Evolutionary conservation across 2,329 filamentous ascomycete genomes (phyloP).

Genomic region (Hymenotorrendiella dingleyae): DNA sequence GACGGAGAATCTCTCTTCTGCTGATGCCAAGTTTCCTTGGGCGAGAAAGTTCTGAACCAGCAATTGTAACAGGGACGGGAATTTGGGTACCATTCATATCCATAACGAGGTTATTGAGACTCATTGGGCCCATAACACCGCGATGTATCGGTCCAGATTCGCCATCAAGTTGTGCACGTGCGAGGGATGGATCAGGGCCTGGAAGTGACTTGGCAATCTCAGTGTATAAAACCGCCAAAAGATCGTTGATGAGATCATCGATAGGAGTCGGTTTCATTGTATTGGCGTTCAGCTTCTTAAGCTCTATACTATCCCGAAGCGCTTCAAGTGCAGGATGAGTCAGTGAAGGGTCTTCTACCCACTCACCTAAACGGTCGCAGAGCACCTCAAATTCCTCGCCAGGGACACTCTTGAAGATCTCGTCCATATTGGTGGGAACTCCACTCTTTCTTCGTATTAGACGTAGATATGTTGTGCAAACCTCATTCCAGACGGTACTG

Average conservation of each 20-base stretch:
- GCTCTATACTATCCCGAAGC: slow-evolving; percentile 59
- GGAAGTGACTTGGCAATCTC: slow-evolving; percentile 58
- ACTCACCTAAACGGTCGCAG: slow-evolving; percentile 53
- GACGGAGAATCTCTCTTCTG: slow-evolving; percentile 48
- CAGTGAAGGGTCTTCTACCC: slow-evolving; percentile 45
- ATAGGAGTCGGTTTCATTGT: slow-evolving; percentile 81
- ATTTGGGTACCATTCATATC: slow-evolving; percentile 27
- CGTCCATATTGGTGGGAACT: slow-evolving; percentile 56
- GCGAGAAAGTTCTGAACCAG: slow-evolving; percentile 19
- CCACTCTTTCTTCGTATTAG: slow-evolving; percentile 51
- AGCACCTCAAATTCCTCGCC: slow-evolving; percentile 59
- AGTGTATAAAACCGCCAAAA: slow-evolving; percentile 72
- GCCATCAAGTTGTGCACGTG: slow-evolving; percentile 41
- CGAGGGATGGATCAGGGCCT: slow-evolving; percentile 29
- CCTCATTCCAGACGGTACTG: slow-evolving; percentile 23
- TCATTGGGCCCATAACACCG: slow-evolving; percentile 26
- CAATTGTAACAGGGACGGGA: slow-evolving; percentile 20
- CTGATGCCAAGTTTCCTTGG: slow-evolving; percentile 26
- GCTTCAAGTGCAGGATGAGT: slow-evolving; percentile 49
- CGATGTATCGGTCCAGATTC: slow-evolving; percentile 31
- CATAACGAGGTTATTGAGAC: slow-evolving; percentile 29
- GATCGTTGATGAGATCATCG: slow-evolving; percentile 89
- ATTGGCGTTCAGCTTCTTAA: slow-evolving; percentile 76
- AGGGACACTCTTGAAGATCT: slow-evolving; percentile 58
- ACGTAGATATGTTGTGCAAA: slow-evolving; percentile 30